Percentiles rank a stretch among this genome's conserved stretches.
Conservation (phyloP, 2,329 filamentous ascomycete genomes). For the Cryphonectria radicalis region DNA sequence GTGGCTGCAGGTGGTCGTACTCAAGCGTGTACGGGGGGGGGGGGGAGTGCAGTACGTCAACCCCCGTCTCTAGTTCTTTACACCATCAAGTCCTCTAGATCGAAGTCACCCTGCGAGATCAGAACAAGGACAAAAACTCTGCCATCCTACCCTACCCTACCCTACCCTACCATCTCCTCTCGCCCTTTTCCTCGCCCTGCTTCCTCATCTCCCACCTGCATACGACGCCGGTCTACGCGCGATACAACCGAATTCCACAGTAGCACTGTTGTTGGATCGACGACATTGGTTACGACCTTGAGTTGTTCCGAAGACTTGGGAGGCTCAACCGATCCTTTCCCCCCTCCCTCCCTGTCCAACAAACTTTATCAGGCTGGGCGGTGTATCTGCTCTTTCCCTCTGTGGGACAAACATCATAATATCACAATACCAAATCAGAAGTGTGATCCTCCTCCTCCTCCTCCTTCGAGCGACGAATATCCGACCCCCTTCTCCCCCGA, state of each 20-base stretch:
- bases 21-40: too few species aligned
- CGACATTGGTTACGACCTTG: neutral
- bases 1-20: too few species aligned
- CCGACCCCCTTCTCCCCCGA: too few species aligned
- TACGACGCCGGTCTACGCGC: neutral
- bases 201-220: neutral
- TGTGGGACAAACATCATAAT: neutral
- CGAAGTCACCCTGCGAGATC: constrained; percentile 11
- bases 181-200: neutral
- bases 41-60: neutral
- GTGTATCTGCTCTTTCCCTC: neutral
- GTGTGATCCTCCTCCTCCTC: neutral
- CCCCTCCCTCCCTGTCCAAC: neutral
- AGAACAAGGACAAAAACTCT: constrained; percentile 6
- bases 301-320: neutral
- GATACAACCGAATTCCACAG: neutral
- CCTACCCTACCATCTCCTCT: neutral
- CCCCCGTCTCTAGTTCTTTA: neutral
- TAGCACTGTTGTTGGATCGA: neutral
- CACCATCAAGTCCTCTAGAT: constrained; percentile 2
- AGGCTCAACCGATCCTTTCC: neutral
- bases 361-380: neutral
- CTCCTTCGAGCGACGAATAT: neutral
- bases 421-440: neutral
- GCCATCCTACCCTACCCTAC: neutral